Percentiles rank a stretch among this genome's conserved stretches.
These are phyloP conservation scores for Beauveria australis DNA, from an alignment of 2,329 filamentous ascomycete species.

Conservation along the genomic window DNA sequence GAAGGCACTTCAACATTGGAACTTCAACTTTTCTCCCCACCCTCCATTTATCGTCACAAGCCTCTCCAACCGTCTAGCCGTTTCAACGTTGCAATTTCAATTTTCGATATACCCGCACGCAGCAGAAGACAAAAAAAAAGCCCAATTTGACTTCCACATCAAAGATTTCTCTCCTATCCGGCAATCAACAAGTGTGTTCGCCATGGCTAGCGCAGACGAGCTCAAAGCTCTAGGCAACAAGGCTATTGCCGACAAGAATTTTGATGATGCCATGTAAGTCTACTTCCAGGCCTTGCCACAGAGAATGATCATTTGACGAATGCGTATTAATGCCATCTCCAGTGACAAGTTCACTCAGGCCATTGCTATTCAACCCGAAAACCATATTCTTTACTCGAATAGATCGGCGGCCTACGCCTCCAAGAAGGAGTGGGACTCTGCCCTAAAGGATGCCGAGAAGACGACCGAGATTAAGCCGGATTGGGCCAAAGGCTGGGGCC, in stretches of 20 bases:
- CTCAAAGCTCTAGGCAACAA: conserved; percentile 98
- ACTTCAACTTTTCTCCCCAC: conserved; percentile 22
- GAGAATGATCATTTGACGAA: no score
- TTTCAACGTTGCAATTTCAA: conserved; percentile 6
- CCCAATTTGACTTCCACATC: neutral
- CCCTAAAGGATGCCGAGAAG: conserved; percentile 84
- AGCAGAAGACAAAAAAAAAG: neutral
- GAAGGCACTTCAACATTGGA: conserved; percentile 24
- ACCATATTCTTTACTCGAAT: conserved; percentile 98
- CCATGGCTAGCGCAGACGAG: conserved; percentile 59
- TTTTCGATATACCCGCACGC: neutral
- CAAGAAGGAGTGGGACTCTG: conserved; percentile 77
- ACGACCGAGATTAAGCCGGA: conserved; percentile 92
- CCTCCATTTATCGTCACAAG: conserved; percentile 16
- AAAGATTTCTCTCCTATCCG: no score
- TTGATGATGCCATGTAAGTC: conserved; percentile 86
- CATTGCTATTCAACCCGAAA: conserved; percentile 76
- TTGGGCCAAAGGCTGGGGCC: conserved; percentile 94
- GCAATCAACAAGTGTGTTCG: conserved; percentile 4
- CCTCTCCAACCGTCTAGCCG: conserved; percentile 6
- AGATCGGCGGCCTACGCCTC: conserved; percentile 83
- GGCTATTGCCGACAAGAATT: conserved; percentile 96
- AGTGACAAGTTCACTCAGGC: conserved; percentile 94
- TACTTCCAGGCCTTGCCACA: neutral
- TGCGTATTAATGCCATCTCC: conserved; percentile 14